phyloP scores from a whole-genome alignment of 2,329 filamentous ascomycete genomes.

The Bipolaris zeicola region DNA sequence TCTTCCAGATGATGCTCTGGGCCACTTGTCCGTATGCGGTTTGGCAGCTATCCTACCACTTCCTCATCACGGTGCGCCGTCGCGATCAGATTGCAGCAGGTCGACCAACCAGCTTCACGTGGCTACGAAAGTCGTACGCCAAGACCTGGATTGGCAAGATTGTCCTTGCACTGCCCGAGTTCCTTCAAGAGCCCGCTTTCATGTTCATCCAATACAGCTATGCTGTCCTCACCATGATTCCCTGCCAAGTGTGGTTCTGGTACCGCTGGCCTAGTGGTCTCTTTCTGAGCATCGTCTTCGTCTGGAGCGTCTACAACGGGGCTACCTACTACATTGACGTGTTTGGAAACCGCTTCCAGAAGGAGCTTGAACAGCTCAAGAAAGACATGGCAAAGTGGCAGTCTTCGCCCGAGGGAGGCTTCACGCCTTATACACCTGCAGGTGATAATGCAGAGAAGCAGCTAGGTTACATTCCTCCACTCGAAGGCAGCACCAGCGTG shows the following conservation, averaged over 20 bases:
- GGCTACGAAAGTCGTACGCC: constrained; percentile 89
- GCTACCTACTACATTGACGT: constrained; percentile 98
- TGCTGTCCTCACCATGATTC: constrained; percentile 89
- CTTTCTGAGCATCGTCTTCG: constrained; percentile 84
- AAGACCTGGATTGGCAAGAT: constrained; percentile 87
- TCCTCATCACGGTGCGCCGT: constrained; percentile 93
- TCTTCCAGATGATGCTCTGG: constrained; percentile 89
- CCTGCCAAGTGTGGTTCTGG: constrained; percentile 94
- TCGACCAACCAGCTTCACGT: constrained; percentile 94
- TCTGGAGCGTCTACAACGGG: constrained; percentile 95
- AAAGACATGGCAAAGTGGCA: constrained; percentile 91
- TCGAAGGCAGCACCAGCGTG: constrained; percentile 37
- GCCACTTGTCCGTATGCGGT: constrained; percentile 88
- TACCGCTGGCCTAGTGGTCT: constrained; percentile 76
- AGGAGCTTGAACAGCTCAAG: constrained; percentile 87
- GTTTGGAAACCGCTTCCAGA: constrained; percentile 95
- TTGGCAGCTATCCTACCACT: constrained; percentile 93
- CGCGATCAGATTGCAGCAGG: constrained; percentile 95
- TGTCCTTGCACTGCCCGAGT: constrained; percentile 76
- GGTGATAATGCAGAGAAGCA: constrained; percentile 27
- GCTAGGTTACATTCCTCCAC: constrained; percentile 36
- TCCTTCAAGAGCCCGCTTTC: constrained; percentile 84
- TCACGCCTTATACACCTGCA: constrained; percentile 32
- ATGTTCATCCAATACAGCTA: constrained; percentile 96
- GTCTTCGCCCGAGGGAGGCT: constrained; percentile 39